Conservation (phyloP, 108 stramenopile genomes). For the Mediolabrus comicus region DNA sequence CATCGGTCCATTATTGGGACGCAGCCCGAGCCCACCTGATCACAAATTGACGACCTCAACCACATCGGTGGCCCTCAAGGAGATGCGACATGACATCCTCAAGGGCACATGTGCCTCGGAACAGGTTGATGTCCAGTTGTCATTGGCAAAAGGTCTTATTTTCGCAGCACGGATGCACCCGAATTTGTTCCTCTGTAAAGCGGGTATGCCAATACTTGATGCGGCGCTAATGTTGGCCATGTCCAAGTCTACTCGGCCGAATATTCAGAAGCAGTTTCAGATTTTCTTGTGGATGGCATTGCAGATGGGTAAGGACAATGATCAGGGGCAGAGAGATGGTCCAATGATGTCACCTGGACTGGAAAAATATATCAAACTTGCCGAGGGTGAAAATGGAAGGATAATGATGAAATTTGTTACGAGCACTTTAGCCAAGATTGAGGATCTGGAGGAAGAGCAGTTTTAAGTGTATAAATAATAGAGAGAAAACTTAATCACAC, state of each 20-base stretch:
- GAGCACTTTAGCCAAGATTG: constrained; percentile 37
- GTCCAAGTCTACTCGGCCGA: constrained; percentile 34
- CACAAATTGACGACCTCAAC: constrained; percentile 12
- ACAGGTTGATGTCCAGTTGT: constrained; percentile 43
- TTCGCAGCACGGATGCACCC: constrained; percentile 34
- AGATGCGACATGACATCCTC: constrained; percentile 41
- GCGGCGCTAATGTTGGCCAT: constrained; percentile 56
- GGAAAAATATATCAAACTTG: constrained; percentile 47
- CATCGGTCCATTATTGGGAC: constrained; percentile 40
- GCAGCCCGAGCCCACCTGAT: constrained; percentile 21
- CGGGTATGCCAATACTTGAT: constrained; percentile 52
- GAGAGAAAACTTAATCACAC: neutral
- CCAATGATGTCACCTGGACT: constrained; percentile 35
- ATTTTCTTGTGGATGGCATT: constrained; percentile 54
- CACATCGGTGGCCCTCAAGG: constrained; percentile 33
- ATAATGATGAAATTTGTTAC: constrained; percentile 61
- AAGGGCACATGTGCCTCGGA: constrained; percentile 53
- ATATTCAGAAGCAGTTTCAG: constrained; percentile 48
- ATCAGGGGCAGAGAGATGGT: constrained; percentile 1
- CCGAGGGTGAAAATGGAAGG: constrained; percentile 55
- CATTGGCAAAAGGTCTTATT: constrained; percentile 44
- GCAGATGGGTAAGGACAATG: constrained; percentile 13
- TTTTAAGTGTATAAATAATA: neutral
- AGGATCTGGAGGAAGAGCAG: constrained; percentile 24
- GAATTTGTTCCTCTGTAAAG: constrained; percentile 45